These are phyloP conservation scores for Podaxis pistillaris DNA, from an alignment of 768 basidiomycete species.

Conservation along the genomic window DNA sequence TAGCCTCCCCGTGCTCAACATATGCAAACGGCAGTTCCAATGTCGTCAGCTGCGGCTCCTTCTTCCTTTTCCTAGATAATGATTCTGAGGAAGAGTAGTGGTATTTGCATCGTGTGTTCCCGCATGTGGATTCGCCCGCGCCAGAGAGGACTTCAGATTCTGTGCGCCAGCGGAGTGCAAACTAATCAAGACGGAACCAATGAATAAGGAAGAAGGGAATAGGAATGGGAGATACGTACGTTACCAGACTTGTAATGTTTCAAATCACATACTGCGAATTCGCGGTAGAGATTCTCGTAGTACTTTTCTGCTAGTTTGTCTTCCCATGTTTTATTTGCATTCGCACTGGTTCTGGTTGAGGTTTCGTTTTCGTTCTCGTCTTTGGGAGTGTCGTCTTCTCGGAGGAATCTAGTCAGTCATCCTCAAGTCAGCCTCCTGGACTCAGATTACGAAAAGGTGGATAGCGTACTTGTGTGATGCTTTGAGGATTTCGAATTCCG, in stretches of 20 bases:
- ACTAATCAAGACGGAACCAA: constrained; percentile 37
- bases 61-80: constrained; percentile 14
- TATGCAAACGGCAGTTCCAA: constrained; percentile 92
- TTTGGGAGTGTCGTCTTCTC: constrained; percentile 49
- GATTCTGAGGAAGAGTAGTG: constrained; percentile 39
- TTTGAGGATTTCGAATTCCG: constrained; percentile 79
- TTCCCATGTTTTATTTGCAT: constrained; percentile 54
- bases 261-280: constrained; percentile 89
- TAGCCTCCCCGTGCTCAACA: constrained; percentile 69
- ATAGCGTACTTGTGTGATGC: constrained; percentile 60
- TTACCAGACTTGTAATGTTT: constrained; percentile 95
- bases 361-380: constrained; percentile 28
- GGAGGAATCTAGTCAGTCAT: constrained; percentile 59
- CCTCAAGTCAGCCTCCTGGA: too few relatives aligned
- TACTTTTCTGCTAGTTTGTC: constrained; percentile 87
- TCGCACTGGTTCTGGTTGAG: neutral
- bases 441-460: neutral
- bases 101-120: constrained; percentile 78
- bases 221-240: constrained; percentile 39
- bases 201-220: neutral
- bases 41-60: constrained; percentile 51
- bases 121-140: constrained; percentile 85
- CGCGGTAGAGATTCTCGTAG: constrained; percentile 84
- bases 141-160: constrained; percentile 87
- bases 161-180: constrained; percentile 92